A percentile compares a stretch with the other conserved stretches of the same genome.
phyloP scores from a whole-genome alignment of 805 yeast genomes.

The Candida palmyrensis region DNA sequence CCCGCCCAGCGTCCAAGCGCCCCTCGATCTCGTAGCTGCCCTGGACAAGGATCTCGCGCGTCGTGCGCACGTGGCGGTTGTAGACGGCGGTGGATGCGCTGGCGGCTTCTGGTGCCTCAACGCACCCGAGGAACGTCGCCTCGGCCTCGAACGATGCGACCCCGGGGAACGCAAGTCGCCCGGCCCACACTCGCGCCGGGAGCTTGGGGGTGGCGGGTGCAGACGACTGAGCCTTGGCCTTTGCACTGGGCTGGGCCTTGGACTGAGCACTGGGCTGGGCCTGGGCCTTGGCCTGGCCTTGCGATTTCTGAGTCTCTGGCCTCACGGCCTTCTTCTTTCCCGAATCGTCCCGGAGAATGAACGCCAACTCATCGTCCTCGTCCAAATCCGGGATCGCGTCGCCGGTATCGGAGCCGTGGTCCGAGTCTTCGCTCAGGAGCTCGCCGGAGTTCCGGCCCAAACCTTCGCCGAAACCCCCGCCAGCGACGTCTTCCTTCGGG shows the following conservation, averaged over 20 bases:
- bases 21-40: conserved; percentile 52
- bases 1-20: conserved; percentile 48
- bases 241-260: conserved; percentile 6
- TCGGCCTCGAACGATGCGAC: conserved; percentile 39
- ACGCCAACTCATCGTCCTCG: conserved; percentile 29
- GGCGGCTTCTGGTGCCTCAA: conserved; percentile 14
- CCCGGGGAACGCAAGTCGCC: conserved; percentile 45
- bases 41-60: conserved; percentile 23
- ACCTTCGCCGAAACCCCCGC: conserved; percentile 4
- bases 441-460: too few species aligned
- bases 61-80: conserved; percentile 19
- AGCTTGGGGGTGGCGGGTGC: not conserved
- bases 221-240: too few species aligned
- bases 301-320: too few species aligned
- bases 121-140: conserved; percentile 33
- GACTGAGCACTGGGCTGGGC: conserved; percentile 4
- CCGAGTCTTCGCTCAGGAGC: too few species aligned
- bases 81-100: not conserved
- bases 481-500: not conserved
- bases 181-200: conserved; percentile 37
- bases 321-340: not conserved
- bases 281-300: not conserved
- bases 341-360: conserved; percentile 20
- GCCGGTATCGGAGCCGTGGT: conserved; percentile 4
- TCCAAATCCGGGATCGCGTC: conserved; percentile 13